A percentile compares a stretch with the other conserved stretches of the same genome.
These are phyloP conservation scores for Adenanthera pavonina DNA, from an alignment of 306 rosid species.

Conservation along the genomic window DNA sequence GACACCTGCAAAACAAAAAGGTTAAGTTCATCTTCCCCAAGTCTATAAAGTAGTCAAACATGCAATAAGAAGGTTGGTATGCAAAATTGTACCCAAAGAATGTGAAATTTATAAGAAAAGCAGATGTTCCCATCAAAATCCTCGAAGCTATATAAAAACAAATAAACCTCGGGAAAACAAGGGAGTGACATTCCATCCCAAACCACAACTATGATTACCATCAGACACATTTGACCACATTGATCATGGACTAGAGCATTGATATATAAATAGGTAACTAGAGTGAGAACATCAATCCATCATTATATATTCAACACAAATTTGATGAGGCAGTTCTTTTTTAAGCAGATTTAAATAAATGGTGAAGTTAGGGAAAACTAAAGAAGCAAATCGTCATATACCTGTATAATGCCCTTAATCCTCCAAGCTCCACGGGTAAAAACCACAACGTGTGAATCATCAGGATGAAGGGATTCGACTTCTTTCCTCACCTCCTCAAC, in stretches of 20 bases:
- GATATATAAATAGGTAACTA: conserved; percentile 3
- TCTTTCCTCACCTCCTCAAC: conserved; percentile 92
- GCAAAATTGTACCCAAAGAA: neutral
- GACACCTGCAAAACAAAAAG: conserved; percentile 70
- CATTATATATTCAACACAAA: neutral
- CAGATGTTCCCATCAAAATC: neutral
- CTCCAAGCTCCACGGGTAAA: conserved; percentile 90
- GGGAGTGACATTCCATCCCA: neutral
- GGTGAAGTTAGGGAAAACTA: neutral
- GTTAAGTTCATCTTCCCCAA: conserved; percentile 21
- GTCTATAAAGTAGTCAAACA: neutral
- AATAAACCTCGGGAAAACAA: neutral
- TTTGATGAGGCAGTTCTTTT: neutral
- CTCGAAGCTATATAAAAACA: neutral
- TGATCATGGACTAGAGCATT: neutral
- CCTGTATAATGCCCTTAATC: conserved; percentile 98
- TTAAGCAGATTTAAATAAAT: neutral
- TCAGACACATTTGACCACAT: neutral
- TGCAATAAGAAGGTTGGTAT: neutral
- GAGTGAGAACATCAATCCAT: neutral
- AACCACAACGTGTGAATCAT: conserved; percentile 82
- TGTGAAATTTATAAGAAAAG: neutral
- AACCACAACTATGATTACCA: neutral
- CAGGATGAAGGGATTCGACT: conserved; percentile 92
- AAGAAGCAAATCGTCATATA: conserved; percentile 32